Conservation (phyloP, 2,329 filamentous ascomycete genomes). For the Aspergillus sp. region DNA sequence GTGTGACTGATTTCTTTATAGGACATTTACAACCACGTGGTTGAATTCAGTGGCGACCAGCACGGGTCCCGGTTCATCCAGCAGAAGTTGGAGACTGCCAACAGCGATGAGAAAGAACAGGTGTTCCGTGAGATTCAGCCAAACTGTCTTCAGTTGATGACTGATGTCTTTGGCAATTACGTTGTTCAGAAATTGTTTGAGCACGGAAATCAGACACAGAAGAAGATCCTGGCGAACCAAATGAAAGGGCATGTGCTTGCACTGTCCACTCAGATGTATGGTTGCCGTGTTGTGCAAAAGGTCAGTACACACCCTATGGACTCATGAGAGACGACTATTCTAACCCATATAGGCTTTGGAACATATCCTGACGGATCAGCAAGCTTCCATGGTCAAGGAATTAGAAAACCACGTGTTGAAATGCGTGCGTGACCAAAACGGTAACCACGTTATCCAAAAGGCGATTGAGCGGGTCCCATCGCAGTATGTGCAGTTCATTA, state of each 20-base stretch:
- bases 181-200: slow-evolving; percentile 98
- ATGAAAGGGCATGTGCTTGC: slow-evolving; percentile 80
- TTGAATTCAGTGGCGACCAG: slow-evolving; percentile 93
- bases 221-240: slow-evolving; percentile 71
- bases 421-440: slow-evolving; percentile 79
- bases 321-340: slow-evolving; percentile 1
- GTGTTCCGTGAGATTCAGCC: slow-evolving; percentile 80
- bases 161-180: slow-evolving; percentile 95
- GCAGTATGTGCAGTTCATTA: slow-evolving; percentile 74
- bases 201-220: slow-evolving; percentile 88
- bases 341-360: slow-evolving; percentile 63
- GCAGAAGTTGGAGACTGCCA: slow-evolving; percentile 80
- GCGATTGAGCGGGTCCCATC: slow-evolving; percentile 73
- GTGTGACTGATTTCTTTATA: slow-evolving; percentile 20
- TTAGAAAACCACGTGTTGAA: slow-evolving; percentile 66
- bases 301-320: slow-evolving; percentile 36
- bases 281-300: slow-evolving; percentile 93
- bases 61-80: slow-evolving; percentile 95
- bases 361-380: slow-evolving; percentile 84
- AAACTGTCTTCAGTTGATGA: slow-evolving; percentile 83
- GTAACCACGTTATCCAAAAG: slow-evolving; percentile 95
- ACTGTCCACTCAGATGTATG: slow-evolving; percentile 82
- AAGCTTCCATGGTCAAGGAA: slow-evolving; percentile 74
- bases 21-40: slow-evolving; percentile 79
- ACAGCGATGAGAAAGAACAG: slow-evolving; percentile 89